A percentile compares a stretch with the other conserved stretches of the same genome.
These are phyloP conservation scores for Auricularia heimuer DNA, from an alignment of 768 basidiomycete species.

Conservation along the genomic window DNA sequence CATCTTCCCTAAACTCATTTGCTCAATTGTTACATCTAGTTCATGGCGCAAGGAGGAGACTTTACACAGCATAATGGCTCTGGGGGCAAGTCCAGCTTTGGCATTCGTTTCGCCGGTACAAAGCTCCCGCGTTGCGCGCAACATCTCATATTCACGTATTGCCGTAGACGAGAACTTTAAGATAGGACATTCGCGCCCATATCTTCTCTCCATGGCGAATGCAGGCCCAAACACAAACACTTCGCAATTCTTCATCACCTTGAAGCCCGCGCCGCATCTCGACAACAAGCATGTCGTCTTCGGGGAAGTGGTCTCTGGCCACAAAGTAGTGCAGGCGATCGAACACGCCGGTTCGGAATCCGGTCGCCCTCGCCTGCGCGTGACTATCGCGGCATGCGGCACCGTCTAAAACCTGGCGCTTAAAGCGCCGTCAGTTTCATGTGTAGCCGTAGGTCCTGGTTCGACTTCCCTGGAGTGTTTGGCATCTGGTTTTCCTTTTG, in stretches of 20 bases:
- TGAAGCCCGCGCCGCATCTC: slow-evolving; percentile 24
- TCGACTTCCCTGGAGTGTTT: too few relatives aligned
- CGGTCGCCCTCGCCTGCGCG: background rate
- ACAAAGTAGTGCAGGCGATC: slow-evolving; percentile 20
- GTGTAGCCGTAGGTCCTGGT: too few relatives aligned
- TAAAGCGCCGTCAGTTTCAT: too few relatives aligned
- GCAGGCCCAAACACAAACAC: slow-evolving; percentile 30
- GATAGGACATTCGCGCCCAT: slow-evolving; percentile 19
- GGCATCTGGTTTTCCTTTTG: too few relatives aligned
- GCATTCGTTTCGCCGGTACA: slow-evolving; percentile 38
- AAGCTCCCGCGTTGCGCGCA: slow-evolving; percentile 35
- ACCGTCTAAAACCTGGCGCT: background rate
- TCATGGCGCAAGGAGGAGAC: slow-evolving; percentile 12
- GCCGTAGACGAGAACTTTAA: slow-evolving; percentile 18
- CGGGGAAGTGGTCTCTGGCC: slow-evolving; percentile 3
- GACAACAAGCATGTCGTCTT: slow-evolving; percentile 16
- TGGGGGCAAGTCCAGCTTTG: slow-evolving; percentile 28
- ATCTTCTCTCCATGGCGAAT: slow-evolving; percentile 40
- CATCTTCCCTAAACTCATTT: too few relatives aligned
- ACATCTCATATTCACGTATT: background rate
- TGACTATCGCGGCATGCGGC: background rate
- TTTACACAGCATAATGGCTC: slow-evolving; percentile 24
- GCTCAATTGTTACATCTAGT: background rate
- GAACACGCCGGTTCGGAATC: slow-evolving; percentile 7
- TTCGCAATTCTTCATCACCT: slow-evolving; percentile 34